phyloP scores from a whole-genome alignment of 371 early-diverging fungal genomes.

The Mucor irregularis region DNA sequence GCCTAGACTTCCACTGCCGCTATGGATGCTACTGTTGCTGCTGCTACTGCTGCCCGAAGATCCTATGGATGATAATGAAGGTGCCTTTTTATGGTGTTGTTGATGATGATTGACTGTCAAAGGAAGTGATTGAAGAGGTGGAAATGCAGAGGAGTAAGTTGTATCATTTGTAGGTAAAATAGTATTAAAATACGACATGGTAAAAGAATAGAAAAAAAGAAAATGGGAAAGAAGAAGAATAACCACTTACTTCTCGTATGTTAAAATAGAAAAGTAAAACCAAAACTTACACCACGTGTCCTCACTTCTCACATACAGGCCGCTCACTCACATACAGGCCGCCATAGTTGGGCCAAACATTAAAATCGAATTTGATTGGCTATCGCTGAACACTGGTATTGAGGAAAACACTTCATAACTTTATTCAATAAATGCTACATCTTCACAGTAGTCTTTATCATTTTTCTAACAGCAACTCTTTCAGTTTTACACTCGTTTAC shows the following conservation, averaged over 20 bases:
- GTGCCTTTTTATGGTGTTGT: not conserved
- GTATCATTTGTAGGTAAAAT: not conserved
- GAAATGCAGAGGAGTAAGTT: constrained; percentile 26
- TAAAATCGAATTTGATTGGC: too few relatives aligned
- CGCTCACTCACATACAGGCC: not conserved
- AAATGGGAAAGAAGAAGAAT: not conserved
- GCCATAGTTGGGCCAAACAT: too few relatives aligned
- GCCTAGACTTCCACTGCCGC: too few relatives aligned
- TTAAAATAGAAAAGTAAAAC: not conserved
- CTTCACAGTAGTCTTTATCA: too few relatives aligned
- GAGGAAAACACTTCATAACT: too few relatives aligned
- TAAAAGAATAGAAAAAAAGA: constrained; percentile 5
- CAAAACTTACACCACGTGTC: constrained; percentile 3
- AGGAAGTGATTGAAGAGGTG: constrained; percentile 22
- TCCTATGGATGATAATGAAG: not conserved
- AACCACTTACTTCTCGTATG: constrained; percentile 7
- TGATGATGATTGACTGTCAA: constrained; percentile 6
- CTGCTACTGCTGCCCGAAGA: too few relatives aligned
- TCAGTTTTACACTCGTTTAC: too few relatives aligned
- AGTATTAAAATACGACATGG: not conserved
- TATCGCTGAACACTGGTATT: too few relatives aligned
- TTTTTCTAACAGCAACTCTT: too few relatives aligned
- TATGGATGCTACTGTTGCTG: too few relatives aligned
- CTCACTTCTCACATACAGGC: constrained; percentile 1
- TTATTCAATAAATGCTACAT: too few relatives aligned